phyloP scores from a whole-genome alignment of 192 early-diverging fungal genomes.

The Gonapodya prolifera region DNA sequence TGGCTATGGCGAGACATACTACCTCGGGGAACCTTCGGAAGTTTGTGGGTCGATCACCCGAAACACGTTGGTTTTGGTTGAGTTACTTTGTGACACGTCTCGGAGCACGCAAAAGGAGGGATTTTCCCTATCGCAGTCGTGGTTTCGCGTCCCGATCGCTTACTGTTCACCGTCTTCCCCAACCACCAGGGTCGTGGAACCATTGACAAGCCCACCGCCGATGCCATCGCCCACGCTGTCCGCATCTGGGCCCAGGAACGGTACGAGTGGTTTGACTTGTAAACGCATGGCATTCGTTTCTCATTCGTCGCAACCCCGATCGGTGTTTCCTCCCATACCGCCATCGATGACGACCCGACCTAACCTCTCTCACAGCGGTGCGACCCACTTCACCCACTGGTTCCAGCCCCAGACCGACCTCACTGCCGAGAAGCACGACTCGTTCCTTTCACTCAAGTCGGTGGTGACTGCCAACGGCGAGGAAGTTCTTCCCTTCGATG shows the following conservation, averaged over 20 bases:
- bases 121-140: too few relatives aligned
- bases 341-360: not conserved
- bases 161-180: too few relatives aligned
- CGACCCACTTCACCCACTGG: conserved; percentile 99
- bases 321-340: not conserved
- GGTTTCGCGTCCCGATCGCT: too few relatives aligned
- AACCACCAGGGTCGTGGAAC: conserved; percentile 77
- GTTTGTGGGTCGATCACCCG: too few relatives aligned
- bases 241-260: conserved; percentile 93
- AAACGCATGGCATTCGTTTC: too few relatives aligned
- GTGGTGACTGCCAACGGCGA: conserved; percentile 70
- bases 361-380: conserved; percentile 13
- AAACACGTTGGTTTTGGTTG: too few relatives aligned
- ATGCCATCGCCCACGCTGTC: conserved; percentile 97
- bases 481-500: conserved; percentile 81
- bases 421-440: conserved; percentile 99
- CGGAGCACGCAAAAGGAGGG: too few relatives aligned
- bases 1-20: too few relatives aligned
- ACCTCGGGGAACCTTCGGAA: too few relatives aligned
- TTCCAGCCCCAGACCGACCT: conserved; percentile 99
- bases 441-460: conserved; percentile 83
- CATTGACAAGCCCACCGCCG: conserved; percentile 86
- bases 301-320: too few relatives aligned
- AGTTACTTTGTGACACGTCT: too few relatives aligned
- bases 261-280: too few relatives aligned